Evolutionary conservation across 306 rosid species (phyloP).

Genomic region (Castanea sativa): DNA sequence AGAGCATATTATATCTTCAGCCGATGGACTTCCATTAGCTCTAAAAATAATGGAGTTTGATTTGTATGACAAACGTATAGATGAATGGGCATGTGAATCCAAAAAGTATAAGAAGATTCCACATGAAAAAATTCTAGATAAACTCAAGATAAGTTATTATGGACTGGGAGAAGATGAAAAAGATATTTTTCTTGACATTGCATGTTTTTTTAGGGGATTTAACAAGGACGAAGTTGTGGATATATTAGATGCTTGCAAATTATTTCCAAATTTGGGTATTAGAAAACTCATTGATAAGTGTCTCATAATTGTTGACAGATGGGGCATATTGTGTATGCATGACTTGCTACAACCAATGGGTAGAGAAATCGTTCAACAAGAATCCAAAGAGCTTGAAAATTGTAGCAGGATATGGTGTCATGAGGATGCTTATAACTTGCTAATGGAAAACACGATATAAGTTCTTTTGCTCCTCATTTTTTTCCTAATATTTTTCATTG

Average conservation of each 20-base stretch:
- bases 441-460: slow-evolving; percentile 5
- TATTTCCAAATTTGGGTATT: not conserved
- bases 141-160: slow-evolving; percentile 2
- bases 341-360: slow-evolving; percentile 14
- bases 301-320: not conserved
- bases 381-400: slow-evolving; percentile 7
- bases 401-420: slow-evolving; percentile 15
- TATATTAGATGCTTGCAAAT: not conserved
- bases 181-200: slow-evolving; percentile 13
- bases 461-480: not conserved
- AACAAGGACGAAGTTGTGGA: not conserved
- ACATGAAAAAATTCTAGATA: not conserved
- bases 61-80: not conserved
- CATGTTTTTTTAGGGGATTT: slow-evolving; percentile 19
- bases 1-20: not conserved
- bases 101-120: slow-evolving; percentile 2
- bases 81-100: not conserved
- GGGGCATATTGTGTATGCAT: slow-evolving; percentile 6
- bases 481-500: too few species aligned
- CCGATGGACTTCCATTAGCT: slow-evolving; percentile 8
- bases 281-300: not conserved
- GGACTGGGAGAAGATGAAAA: not conserved
- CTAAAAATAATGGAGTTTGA: not conserved
- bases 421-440: slow-evolving; percentile 3
- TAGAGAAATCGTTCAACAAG: not conserved